phyloP scores from a whole-genome alignment of 106 monocot genomes.

The Allium fistulosum region DNA sequence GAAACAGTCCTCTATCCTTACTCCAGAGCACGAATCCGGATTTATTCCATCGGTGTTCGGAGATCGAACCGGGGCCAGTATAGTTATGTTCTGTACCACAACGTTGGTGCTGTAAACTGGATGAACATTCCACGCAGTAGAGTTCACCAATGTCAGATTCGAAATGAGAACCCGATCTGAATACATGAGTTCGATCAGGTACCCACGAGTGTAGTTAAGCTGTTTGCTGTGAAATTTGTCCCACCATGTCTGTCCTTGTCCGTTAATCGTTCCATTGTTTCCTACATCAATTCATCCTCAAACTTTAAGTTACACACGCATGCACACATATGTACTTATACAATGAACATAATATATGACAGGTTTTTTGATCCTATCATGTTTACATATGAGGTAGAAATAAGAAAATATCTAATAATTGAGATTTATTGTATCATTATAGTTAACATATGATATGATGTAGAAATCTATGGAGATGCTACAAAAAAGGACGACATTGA shows the following conservation, averaged over 20 bases:
- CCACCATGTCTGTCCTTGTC: constrained; percentile 44
- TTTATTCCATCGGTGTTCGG: constrained; percentile 34
- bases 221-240: constrained; percentile 48
- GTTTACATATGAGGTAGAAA: too few relatives aligned
- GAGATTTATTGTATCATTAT: too few relatives aligned
- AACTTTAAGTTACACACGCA: too few relatives aligned
- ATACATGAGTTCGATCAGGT: constrained; percentile 58
- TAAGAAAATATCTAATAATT: too few relatives aligned
- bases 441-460: too few relatives aligned
- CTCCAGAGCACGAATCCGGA: constrained; percentile 83
- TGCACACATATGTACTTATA: too few relatives aligned
- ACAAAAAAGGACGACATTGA: too few relatives aligned
- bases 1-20: constrained; percentile 75
- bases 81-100: constrained; percentile 48
- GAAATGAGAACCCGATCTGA: constrained; percentile 50
- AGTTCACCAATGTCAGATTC: constrained; percentile 58
- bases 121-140: constrained; percentile 70
- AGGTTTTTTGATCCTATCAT: too few relatives aligned
- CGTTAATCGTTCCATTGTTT: constrained; percentile 65
- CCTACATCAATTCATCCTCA: constrained; percentile 16
- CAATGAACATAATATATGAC: too few relatives aligned
- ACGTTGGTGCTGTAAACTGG: constrained; percentile 84
- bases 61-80: constrained; percentile 49
- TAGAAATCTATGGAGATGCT: too few relatives aligned
- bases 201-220: constrained; percentile 58